Evolutionary conservation across 805 yeast genomes (phyloP), one percentile per base, ranked within the genome.

Genomic region (Saccharomyces kudriavzevii): DNA sequence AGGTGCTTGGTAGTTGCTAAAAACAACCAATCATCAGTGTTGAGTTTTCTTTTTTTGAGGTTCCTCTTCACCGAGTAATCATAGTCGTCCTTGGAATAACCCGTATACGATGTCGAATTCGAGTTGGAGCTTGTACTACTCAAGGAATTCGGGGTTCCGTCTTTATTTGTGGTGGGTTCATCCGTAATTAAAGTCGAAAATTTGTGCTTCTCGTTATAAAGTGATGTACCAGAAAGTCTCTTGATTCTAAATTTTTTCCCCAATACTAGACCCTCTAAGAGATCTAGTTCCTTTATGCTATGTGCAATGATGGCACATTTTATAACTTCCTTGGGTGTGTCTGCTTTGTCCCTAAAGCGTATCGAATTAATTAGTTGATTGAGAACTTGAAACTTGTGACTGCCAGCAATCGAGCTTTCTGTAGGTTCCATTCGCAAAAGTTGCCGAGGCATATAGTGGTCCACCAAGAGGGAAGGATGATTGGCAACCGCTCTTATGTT

Each of bases 371-470:
- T 49, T 6, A 85, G 59, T 40, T 74, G 68, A 60, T 84, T 82
- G 56, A 85, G 74, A 48, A 77, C 70, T 55, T 70, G 71, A 54
- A 84, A 81, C 60, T 86, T 86, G 28, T 84, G 87, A 22, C 87
- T 80, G 9, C 83, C 73, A 45, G 69, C 68, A 45, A 75, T 69
- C 49, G 85, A 69, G 48, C 78, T 67, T 52, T 79, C 82, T 54
- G 80, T 84, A 1, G 86, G 74, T 58, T 84, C 87, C 83, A 82
- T 79, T 40, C 85, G 70, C 14, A 87, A 65, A 57, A 86, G 70
- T 53, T 83, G 84, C 58, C 82, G 81, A 6, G 94, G 90, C 66
- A 86, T 82, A 60, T 81, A 87, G 66, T 87, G 94, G 58, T 85
- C 87, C 29, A 87, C 91, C 46, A 87, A 65, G 43, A 87, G 69